Evolutionary conservation across 2,329 filamentous ascomycete species (phyloP).

Genomic region (Cephalotrichum gorgonifer): DNA sequence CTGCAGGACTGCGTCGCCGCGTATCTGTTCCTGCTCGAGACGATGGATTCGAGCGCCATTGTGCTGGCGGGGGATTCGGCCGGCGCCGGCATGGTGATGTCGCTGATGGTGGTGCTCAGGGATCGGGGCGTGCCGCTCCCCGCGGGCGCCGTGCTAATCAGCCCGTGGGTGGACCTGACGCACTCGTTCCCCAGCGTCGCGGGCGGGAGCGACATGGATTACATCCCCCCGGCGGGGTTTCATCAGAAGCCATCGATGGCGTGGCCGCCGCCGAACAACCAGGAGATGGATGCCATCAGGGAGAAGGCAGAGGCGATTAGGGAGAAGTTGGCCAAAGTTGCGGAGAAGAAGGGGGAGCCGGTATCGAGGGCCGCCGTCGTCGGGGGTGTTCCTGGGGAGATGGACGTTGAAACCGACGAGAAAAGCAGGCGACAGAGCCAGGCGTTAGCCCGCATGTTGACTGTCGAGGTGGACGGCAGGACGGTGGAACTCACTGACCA

Average conservation of each 20-base stretch:
- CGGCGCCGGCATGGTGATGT: conserved; percentile 81
- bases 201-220: conserved; percentile 64
- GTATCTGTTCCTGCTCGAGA: conserved; percentile 71
- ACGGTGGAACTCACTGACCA: conserved; percentile 74
- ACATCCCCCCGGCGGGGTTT: conserved; percentile 81
- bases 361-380: background rate
- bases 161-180: conserved; percentile 91
- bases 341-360: background rate
- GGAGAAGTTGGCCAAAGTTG: conserved; percentile 15
- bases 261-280: conserved; percentile 87
- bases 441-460: conserved; percentile 4
- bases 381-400: conserved; percentile 1
- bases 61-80: conserved; percentile 87
- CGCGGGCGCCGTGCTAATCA: conserved; percentile 82
- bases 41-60: conserved; percentile 71
- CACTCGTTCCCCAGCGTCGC: conserved; percentile 92
- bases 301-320: conserved; percentile 35
- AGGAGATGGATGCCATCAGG: conserved; percentile 52
- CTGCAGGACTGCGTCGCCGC: conserved; percentile 82
- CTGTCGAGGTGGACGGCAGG: conserved; percentile 61
- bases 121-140: conserved; percentile 78
- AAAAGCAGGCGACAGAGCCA: background rate
- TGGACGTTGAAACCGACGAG: conserved; percentile 2
- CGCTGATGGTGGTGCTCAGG: conserved; percentile 67
- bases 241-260: conserved; percentile 77